Percentiles rank a stretch among this genome's conserved stretches.
Conservation (phyloP, 2,329 filamentous ascomycete genomes). For the Ascochyta fabae region DNA sequence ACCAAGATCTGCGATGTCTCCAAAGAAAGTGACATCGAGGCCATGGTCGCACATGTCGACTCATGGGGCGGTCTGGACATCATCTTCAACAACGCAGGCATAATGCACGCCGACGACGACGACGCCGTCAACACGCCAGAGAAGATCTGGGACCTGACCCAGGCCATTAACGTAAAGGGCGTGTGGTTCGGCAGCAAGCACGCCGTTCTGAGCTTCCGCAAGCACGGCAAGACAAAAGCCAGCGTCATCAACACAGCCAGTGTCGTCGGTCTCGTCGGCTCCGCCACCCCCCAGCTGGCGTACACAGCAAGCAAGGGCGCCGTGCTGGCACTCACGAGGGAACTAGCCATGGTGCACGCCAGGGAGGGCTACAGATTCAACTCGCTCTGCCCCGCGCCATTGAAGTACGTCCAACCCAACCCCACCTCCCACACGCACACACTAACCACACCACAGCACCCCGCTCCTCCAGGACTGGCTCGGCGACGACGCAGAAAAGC, state of each 20-base stretch:
- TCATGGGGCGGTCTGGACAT: slow-evolving; percentile 86
- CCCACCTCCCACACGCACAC: too few relatives aligned
- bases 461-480: slow-evolving; percentile 93
- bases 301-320: slow-evolving; percentile 96
- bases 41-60: slow-evolving; percentile 76
- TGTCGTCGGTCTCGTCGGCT: slow-evolving; percentile 85
- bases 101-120: slow-evolving; percentile 80
- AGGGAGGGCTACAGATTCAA: slow-evolving; percentile 92
- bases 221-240: slow-evolving; percentile 77
- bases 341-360: slow-evolving; percentile 90
- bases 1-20: slow-evolving; percentile 78
- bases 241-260: slow-evolving; percentile 93
- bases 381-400: slow-evolving; percentile 83
- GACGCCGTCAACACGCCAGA: slow-evolving; percentile 81
- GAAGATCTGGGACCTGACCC: slow-evolving; percentile 92
- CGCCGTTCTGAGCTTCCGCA: slow-evolving; percentile 80
- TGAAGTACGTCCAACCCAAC: slow-evolving; percentile 65
- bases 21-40: slow-evolving; percentile 79
- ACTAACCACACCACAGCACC: slow-evolving; percentile 61
- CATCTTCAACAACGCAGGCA: slow-evolving; percentile 97
- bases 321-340: slow-evolving; percentile 86
- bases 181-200: slow-evolving; percentile 98
- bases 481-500: slow-evolving; percentile 83
- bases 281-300: slow-evolving; percentile 85
- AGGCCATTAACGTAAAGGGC: slow-evolving; percentile 95